phyloP scores from a whole-genome alignment of 83 land plant genomes.

The Picea abies region DNA sequence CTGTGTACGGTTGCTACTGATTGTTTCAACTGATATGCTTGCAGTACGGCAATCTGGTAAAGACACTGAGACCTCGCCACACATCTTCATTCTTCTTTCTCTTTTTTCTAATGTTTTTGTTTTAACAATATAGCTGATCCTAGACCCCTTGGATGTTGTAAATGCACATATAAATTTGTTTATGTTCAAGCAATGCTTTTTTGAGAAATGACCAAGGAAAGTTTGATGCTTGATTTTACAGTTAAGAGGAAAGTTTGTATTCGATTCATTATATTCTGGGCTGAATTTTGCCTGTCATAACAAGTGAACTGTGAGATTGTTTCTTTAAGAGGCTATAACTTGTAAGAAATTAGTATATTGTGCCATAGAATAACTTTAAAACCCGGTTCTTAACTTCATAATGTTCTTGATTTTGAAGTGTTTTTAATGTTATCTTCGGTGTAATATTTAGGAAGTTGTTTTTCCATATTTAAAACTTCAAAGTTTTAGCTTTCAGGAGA shows the following conservation, averaged over 20 bases:
- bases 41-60: conserved; percentile 95
- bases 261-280: too few species aligned
- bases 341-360: too few species aligned
- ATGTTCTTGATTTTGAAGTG: too few species aligned
- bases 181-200: not conserved
- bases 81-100: conserved; percentile 5
- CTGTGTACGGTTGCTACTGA: conserved; percentile 93
- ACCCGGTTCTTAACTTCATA: too few species aligned
- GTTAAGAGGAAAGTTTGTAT: too few species aligned
- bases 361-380: too few species aligned
- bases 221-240: too few species aligned
- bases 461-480: not conserved
- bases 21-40: conserved; percentile 85
- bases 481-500: not conserved
- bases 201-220: not conserved
- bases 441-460: not conserved
- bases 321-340: too few species aligned
- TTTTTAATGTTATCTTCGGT: too few species aligned
- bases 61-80: not conserved
- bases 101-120: not conserved
- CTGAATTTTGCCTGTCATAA: too few species aligned
- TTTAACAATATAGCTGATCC: not conserved
- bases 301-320: too few species aligned
- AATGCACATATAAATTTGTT: not conserved
- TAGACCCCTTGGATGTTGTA: not conserved